These are phyloP conservation scores for Xylaria arbuscula DNA, from an alignment of 2,329 filamentous ascomycete genomes.

Conservation along the genomic window DNA sequence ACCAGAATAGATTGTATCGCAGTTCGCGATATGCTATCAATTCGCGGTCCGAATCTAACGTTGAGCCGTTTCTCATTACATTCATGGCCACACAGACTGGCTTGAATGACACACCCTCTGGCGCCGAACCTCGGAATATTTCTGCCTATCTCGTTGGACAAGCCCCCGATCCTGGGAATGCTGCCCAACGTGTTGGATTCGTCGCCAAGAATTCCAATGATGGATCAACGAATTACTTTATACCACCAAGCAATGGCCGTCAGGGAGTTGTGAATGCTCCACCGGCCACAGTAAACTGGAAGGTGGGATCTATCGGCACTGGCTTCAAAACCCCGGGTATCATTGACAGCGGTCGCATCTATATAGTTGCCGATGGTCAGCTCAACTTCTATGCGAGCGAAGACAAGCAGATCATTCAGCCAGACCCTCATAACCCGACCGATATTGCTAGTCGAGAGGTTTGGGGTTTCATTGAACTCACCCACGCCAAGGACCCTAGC, in stretches of 20 bases:
- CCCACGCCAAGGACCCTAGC: constrained; percentile 34
- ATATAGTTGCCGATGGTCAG: constrained; percentile 29
- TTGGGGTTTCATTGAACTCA: constrained; percentile 36
- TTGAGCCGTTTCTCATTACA: constrained; percentile 16
- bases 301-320: constrained; percentile 2
- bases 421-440: constrained; percentile 34
- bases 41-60: neutral
- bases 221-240: constrained; percentile 27
- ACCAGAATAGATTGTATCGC: neutral
- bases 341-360: constrained; percentile 34
- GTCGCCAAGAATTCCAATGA: constrained; percentile 22
- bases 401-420: constrained; percentile 22
- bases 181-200: constrained; percentile 4
- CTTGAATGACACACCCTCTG: neutral
- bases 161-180: neutral
- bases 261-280: neutral
- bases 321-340: constrained; percentile 34
- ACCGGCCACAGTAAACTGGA: constrained; percentile 10
- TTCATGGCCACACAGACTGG: neutral
- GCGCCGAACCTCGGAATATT: neutral
- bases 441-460: constrained; percentile 27
- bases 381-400: constrained; percentile 27
- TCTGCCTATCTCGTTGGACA: constrained; percentile 29
- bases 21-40: neutral
- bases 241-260: constrained; percentile 7